Percentiles rank a stretch among this genome's conserved stretches.
Evolutionary conservation across 768 basidiomycete genomes (phyloP).

Genomic region (Rhodotorula paludigena): DNA sequence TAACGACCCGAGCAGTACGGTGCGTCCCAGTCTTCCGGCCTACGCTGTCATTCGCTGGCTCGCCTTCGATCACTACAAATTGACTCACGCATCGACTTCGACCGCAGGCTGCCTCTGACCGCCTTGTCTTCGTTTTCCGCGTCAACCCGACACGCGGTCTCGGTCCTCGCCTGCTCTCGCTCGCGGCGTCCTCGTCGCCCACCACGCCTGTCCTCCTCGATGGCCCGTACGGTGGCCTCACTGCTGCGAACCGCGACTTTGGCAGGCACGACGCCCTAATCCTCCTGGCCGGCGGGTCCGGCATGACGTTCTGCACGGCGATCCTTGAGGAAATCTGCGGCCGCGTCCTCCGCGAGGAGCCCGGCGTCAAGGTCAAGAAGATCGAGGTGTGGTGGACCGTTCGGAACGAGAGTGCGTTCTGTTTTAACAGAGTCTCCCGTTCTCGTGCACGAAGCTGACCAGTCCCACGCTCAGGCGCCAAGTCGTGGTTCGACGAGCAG

Average conservation of each 20-base stretch:
- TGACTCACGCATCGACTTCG: too few species aligned
- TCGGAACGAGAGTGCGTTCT: constrained; percentile 15
- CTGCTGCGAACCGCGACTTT: constrained; percentile 19
- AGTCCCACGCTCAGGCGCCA: background rate
- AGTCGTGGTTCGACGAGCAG: constrained; percentile 25
- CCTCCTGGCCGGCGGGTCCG: constrained; percentile 40
- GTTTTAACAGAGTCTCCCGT: too few species aligned
- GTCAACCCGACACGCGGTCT: constrained; percentile 12
- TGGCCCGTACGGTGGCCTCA: constrained; percentile 40
- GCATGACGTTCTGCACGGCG: constrained; percentile 29
- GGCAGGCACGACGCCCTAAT: constrained; percentile 26
- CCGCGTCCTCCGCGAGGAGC: constrained; percentile 7
- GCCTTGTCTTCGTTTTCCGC: constrained; percentile 24
- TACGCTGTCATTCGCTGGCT: too few species aligned
- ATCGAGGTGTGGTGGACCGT: constrained; percentile 26
- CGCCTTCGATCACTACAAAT: too few species aligned
- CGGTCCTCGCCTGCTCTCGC: constrained; percentile 21
- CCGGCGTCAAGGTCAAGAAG: constrained; percentile 2
- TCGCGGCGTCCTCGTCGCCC: constrained; percentile 12
- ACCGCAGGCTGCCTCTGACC: constrained; percentile 17
- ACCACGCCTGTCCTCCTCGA: constrained; percentile 41
- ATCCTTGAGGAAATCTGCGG: constrained; percentile 18
- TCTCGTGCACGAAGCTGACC: background rate
- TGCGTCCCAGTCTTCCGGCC: background rate
- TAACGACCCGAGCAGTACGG: constrained; percentile 19